Evolutionary conservation across 345 rosid genomes (phyloP).

Genomic region (Sapria himalayana): DNA sequence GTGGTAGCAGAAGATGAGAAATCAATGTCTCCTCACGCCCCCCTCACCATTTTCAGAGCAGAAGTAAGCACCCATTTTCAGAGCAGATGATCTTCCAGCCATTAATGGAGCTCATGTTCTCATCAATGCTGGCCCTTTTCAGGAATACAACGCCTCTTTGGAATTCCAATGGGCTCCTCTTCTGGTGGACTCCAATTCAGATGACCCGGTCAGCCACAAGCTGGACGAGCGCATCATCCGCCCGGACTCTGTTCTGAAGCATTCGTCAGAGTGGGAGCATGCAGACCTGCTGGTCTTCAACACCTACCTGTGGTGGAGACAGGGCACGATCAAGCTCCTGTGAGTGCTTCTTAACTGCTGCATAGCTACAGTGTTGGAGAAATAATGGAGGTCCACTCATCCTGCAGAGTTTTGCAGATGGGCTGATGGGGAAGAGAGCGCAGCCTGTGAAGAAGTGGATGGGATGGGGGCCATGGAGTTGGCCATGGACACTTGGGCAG

Average conservation of each 20-base stretch:
- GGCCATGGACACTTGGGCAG: slow-evolving; percentile 88
- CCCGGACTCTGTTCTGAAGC: slow-evolving; percentile 80
- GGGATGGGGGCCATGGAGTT: slow-evolving; percentile 69
- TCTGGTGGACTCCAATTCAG: slow-evolving; percentile 87
- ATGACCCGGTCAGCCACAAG: slow-evolving; percentile 91
- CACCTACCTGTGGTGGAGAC: slow-evolving; percentile 98
- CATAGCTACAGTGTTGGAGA: slow-evolving; percentile 3
- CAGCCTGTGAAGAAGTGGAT: slow-evolving; percentile 60
- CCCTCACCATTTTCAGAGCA: slow-evolving; percentile 73
- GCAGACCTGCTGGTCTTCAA: slow-evolving; percentile 84
- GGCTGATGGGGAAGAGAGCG: slow-evolving; percentile 45
- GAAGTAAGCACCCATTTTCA: too few species aligned
- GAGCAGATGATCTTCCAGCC: too few species aligned
- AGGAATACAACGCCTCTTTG: slow-evolving; percentile 85
- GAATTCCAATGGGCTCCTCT: slow-evolving; percentile 97
- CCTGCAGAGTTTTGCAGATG: slow-evolving; percentile 31
- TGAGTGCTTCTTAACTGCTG: slow-evolving; percentile 13
- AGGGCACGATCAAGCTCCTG: slow-evolving; percentile 74
- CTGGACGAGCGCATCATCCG: slow-evolving; percentile 52
- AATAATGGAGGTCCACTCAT: neutral
- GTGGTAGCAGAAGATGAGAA: slow-evolving; percentile 50
- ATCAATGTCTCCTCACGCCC: slow-evolving; percentile 79
- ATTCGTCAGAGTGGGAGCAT: slow-evolving; percentile 71
- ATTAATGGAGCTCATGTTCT: too few species aligned
- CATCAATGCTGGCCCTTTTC: too few species aligned